Conservation (phyloP, 768 basidiomycete species). For the Dentipellis fragilis region DNA sequence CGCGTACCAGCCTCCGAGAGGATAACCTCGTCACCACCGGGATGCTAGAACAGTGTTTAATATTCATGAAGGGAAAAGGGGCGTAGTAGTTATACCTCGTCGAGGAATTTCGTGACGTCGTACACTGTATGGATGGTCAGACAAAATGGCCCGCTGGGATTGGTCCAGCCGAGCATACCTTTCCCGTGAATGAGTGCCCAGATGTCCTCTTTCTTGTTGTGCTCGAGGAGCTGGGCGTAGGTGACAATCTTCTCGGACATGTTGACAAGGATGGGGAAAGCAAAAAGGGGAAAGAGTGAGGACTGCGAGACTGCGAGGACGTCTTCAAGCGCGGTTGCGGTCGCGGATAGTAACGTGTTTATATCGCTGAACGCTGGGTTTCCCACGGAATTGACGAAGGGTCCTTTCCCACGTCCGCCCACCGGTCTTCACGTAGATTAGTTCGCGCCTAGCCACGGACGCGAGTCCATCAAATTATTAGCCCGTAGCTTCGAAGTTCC, state of each 20-base stretch:
- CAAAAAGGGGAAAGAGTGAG: conserved; percentile 9
- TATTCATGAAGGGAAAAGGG: too few species aligned
- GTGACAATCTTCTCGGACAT: conserved; percentile 46
- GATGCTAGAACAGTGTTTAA: conserved; percentile 46
- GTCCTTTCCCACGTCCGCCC: not conserved
- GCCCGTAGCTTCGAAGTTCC: too few species aligned
- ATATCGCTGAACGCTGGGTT: not conserved
- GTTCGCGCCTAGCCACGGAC: too few species aligned
- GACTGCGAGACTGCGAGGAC: conserved; percentile 5
- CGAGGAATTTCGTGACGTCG: conserved; percentile 86
- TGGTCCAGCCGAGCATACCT: conserved; percentile 32
- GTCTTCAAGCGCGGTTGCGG: not conserved
- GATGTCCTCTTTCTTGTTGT: conserved; percentile 66
- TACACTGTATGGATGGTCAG: conserved; percentile 52
- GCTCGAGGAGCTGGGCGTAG: conserved; percentile 66
- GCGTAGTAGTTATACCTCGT: conserved; percentile 50
- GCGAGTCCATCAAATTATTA: too few species aligned
- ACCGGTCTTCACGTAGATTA: too few species aligned
- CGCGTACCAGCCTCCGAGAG: conserved; percentile 81
- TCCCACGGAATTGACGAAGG: not conserved
- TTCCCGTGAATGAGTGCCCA: conserved; percentile 82
- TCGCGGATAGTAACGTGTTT: not conserved
- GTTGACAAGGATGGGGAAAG: not conserved
- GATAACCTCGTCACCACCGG: conserved; percentile 97
- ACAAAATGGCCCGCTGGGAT: conserved; percentile 7